phyloP scores from a whole-genome alignment of 305 asterid genomes.

The Rubia occidens region DNA sequence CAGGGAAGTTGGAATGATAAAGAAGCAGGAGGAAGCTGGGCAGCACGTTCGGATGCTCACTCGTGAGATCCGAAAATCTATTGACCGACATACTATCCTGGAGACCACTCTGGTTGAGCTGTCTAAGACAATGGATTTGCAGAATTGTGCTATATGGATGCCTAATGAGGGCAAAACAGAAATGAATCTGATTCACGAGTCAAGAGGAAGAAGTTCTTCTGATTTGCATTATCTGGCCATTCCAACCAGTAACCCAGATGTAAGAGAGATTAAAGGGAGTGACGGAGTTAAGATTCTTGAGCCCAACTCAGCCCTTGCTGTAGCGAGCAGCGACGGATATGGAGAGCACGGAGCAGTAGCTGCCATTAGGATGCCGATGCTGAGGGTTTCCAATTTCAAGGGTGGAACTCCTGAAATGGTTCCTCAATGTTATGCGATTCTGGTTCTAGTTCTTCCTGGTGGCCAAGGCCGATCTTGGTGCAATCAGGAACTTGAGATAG shows the following conservation, averaged over 20 bases:
- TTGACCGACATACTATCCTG: conserved; percentile 80
- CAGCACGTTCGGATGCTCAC: conserved; percentile 96
- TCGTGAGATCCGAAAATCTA: conserved; percentile 83
- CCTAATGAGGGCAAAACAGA: conserved; percentile 59
- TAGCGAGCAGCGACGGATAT: conserved; percentile 56
- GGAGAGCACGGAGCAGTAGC: conserved; percentile 70
- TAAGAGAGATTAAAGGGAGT: conserved; percentile 49
- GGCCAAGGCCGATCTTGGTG: conserved; percentile 61
- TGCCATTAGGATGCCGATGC: conserved; percentile 96
- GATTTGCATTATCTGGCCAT: conserved; percentile 28
- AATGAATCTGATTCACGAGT: conserved; percentile 69
- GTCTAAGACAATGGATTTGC: conserved; percentile 70
- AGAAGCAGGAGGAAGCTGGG: conserved; percentile 72
- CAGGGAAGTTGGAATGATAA: conserved; percentile 71
- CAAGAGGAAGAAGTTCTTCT: conserved; percentile 42
- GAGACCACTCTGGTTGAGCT: conserved; percentile 87
- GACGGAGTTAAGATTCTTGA: conserved; percentile 61
- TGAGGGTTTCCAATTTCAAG: conserved; percentile 71
- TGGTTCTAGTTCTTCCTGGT: conserved; percentile 77
- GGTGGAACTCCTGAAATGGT: conserved; percentile 94
- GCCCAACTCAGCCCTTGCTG: conserved; percentile 53
- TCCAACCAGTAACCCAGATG: conserved; percentile 56
- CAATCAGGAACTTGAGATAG: conserved; percentile 68
- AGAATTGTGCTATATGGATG: conserved; percentile 92
- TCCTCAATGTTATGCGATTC: conserved; percentile 78